phyloP scores from a whole-genome alignment of 345 rosid genomes.

The Syzygium aqueum region DNA sequence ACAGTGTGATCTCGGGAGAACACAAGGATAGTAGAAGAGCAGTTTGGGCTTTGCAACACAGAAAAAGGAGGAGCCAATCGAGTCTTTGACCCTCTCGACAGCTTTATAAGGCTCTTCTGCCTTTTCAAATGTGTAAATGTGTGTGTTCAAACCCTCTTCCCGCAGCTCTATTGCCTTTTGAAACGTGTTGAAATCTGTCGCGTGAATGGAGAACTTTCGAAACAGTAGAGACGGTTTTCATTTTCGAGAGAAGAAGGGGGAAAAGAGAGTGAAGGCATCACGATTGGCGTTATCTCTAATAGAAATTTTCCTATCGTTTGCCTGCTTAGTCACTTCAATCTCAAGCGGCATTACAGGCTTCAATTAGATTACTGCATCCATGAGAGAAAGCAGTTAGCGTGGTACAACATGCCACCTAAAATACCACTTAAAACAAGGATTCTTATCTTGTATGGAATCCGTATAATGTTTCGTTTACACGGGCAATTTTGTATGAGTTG shows the following conservation, averaged over 20 bases:
- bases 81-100: not conserved
- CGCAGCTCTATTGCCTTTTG: not conserved
- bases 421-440: not conserved
- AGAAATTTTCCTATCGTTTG: not conserved
- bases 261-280: not conserved
- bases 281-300: not conserved
- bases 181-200: not conserved
- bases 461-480: not conserved
- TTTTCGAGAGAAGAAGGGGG: not conserved
- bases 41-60: not conserved
- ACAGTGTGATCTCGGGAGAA: not conserved
- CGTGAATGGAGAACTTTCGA: not conserved
- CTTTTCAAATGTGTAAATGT: not conserved
- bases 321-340: not conserved
- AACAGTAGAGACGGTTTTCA: not conserved
- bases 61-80: not conserved
- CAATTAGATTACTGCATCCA: not conserved
- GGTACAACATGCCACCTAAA: not conserved
- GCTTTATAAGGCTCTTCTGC: not conserved
- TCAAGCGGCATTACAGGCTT: not conserved
- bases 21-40: not conserved
- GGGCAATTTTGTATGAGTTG: not conserved
- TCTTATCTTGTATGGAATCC: not conserved
- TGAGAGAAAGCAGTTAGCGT: not conserved
- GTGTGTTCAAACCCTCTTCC: not conserved